Conservation (phyloP, 352 stramenopile species). For the Pythium biforme region DNA sequence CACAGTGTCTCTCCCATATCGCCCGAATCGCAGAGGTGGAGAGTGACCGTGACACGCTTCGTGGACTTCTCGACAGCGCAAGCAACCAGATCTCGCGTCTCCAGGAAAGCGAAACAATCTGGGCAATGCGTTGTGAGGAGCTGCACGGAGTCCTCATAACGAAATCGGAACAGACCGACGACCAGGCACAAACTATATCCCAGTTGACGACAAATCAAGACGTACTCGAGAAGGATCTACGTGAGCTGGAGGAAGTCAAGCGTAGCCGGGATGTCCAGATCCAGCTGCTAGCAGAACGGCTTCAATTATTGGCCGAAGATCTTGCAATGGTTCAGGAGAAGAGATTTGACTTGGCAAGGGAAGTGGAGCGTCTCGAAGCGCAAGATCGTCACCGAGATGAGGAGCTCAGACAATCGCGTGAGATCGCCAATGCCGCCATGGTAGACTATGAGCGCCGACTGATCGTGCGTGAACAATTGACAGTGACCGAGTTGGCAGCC, state of each 20-base stretch:
- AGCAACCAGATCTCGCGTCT: neutral
- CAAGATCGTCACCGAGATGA: neutral
- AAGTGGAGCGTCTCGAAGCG: neutral
- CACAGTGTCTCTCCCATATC: neutral
- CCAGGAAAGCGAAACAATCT: neutral
- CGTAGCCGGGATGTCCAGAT: neutral
- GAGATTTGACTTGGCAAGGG: neutral
- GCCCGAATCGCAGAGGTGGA: constrained; percentile 4
- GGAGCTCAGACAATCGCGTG: neutral
- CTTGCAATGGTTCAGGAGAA: constrained; percentile 1
- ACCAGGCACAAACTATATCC: neutral
- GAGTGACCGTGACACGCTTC: neutral
- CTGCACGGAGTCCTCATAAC: neutral
- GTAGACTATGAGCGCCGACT: constrained; percentile 1
- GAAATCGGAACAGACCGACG: constrained; percentile 1
- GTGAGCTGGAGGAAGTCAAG: neutral
- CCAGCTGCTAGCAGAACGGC: constrained; percentile 6
- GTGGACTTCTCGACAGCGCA: neutral
- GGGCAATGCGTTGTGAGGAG: constrained; percentile 16
- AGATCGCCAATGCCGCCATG: neutral
- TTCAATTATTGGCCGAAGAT: constrained; percentile 3
- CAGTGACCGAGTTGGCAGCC: neutral
- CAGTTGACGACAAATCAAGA: neutral
- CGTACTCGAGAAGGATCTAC: neutral
- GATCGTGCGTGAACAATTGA: neutral